Evolutionary conservation across 495 filamentous ascomycete species (phyloP).

Genomic region (Clavariopsis aquatica): DNA sequence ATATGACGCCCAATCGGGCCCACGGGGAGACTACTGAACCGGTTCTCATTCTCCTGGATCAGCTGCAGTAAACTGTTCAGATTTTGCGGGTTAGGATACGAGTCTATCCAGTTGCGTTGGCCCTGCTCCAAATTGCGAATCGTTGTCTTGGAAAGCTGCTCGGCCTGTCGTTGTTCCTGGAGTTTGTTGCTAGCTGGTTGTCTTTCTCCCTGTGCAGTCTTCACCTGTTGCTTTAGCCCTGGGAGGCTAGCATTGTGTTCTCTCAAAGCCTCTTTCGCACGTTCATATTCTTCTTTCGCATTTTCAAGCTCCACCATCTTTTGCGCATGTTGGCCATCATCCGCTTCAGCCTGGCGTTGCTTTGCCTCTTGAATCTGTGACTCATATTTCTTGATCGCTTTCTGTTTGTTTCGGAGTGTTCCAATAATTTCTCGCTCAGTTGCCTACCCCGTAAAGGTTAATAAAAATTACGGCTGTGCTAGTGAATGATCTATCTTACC

Average conservation of each 20-base stretch:
- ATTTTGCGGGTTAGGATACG: constrained; percentile 63
- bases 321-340: constrained; percentile 41
- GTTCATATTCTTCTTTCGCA: constrained; percentile 45
- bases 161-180: constrained; percentile 42
- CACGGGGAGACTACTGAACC: constrained; percentile 71
- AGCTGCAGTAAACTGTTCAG: constrained; percentile 62
- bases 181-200: constrained; percentile 42
- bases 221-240: constrained; percentile 44
- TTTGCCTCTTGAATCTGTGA: constrained; percentile 38
- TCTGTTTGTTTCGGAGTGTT: constrained; percentile 42
- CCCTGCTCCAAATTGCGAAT: constrained; percentile 56
- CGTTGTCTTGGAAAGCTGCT: constrained; percentile 49
- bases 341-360: constrained; percentile 40
- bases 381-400: constrained; percentile 43
- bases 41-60: constrained; percentile 60
- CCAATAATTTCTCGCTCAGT: constrained; percentile 53
- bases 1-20: constrained; percentile 82
- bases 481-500: background rate
- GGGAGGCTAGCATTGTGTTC: constrained; percentile 43
- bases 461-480: background rate
- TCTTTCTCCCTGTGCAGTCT: constrained; percentile 47
- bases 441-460: constrained; percentile 30
- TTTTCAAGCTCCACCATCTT: constrained; percentile 47
- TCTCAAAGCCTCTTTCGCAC: constrained; percentile 45
- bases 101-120: constrained; percentile 53